A percentile compares a stretch with the other conserved stretches of the same genome.
Evolutionary conservation across 352 stramenopile genomes (phyloP).

Genomic region (Globisporangium spiculum): DNA sequence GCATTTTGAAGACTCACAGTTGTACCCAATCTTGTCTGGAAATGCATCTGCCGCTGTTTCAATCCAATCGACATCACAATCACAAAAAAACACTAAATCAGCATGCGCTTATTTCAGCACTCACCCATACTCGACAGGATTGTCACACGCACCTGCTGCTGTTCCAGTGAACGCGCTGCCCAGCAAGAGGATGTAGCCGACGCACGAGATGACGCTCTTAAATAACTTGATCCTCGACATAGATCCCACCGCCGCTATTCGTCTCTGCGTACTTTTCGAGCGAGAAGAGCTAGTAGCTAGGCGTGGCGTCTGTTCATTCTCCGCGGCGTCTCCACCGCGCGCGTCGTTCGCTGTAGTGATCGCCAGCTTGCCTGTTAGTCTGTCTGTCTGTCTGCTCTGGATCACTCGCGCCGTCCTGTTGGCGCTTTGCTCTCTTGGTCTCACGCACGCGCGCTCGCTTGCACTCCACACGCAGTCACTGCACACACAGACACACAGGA

Average conservation of each 20-base stretch:
- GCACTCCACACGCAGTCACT: background rate
- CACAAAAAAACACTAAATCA: slow-evolving; percentile 5
- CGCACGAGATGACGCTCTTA: background rate
- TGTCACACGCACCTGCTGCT: slow-evolving; percentile 5
- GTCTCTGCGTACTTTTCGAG: background rate
- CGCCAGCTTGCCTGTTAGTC: slow-evolving; percentile 13
- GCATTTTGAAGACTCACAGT: slow-evolving; percentile 45
- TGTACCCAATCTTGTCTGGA: slow-evolving; percentile 37
- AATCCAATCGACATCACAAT: background rate
- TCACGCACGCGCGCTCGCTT: background rate
- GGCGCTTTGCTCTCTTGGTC: background rate
- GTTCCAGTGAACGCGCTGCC: background rate
- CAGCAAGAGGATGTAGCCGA: background rate
- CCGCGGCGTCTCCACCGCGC: slow-evolving; percentile 10
- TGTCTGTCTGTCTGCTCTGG: background rate
- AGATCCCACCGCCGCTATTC: background rate
- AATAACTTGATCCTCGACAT: background rate
- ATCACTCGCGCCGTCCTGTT: background rate
- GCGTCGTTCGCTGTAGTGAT: slow-evolving; percentile 7
- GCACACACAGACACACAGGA: background rate
- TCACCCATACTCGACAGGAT: background rate
- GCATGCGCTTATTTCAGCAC: background rate
- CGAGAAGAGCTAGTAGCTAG: background rate
- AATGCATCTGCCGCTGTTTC: slow-evolving; percentile 28
- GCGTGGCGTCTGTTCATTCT: slow-evolving; percentile 20